Evolutionary conservation across 768 basidiomycete species (phyloP).

Genomic region (Pleurotus djamor): DNA sequence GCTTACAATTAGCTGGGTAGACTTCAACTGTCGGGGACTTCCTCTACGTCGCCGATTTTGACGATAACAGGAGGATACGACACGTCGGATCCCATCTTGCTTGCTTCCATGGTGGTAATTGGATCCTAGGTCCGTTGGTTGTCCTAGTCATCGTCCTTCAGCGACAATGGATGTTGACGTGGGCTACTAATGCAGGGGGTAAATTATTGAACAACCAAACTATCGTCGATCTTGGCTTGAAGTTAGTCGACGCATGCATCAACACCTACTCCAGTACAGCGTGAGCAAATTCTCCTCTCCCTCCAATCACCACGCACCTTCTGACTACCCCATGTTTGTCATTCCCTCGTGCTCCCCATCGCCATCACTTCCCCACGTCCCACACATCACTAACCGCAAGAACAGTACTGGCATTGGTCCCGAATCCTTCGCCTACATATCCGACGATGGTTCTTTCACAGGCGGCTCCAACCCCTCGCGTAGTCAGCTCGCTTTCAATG

Average conservation of each 20-base stretch:
- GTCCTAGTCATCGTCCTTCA: neutral
- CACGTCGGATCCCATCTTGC: conserved; percentile 73
- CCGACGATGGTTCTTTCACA: conserved; percentile 63
- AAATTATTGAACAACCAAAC: conserved; percentile 68
- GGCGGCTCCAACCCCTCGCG: conserved; percentile 34
- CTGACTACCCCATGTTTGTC: too few species aligned
- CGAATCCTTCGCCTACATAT: conserved; percentile 63
- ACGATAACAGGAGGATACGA: conserved; percentile 40
- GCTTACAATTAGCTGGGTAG: conserved; percentile 25
- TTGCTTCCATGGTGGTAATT: conserved; percentile 77
- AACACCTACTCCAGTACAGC: conserved; percentile 75
- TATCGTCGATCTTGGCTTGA: conserved; percentile 58
- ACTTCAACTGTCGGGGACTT: conserved; percentile 63
- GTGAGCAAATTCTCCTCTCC: conserved; percentile 28
- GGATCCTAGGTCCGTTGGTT: conserved; percentile 65
- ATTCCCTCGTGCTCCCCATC: too few species aligned
- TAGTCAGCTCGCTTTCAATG: conserved; percentile 49
- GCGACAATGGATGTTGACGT: neutral
- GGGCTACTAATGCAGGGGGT: conserved; percentile 42
- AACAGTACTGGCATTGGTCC: conserved; percentile 75
- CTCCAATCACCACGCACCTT: too few species aligned
- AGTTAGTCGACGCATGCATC: conserved; percentile 73
- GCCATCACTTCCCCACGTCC: neutral
- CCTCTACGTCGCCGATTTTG: conserved; percentile 65
- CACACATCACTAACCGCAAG: neutral